Evolutionary conservation across 1,139 yeast genomes (phyloP).

Genomic region (Eremothecium cymbalariae): DNA sequence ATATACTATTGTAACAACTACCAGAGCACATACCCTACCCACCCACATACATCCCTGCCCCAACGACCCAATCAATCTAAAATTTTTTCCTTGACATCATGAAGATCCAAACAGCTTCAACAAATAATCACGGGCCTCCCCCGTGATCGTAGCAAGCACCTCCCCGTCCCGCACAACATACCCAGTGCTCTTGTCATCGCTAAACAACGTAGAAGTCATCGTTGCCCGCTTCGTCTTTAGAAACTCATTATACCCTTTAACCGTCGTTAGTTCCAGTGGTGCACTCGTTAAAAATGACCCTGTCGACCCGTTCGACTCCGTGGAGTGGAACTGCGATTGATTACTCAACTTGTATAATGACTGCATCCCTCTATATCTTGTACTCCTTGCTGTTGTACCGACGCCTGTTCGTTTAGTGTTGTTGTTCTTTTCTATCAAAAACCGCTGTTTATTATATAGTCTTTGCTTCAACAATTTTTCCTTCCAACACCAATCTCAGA

Average conservation of each 20-base stretch:
- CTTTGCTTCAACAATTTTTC: no score
- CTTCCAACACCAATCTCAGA: no score
- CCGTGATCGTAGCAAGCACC: conserved; percentile 33
- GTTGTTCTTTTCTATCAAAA: no score
- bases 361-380: no score
- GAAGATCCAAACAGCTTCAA: conserved; percentile 16
- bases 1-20: no score
- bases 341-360: conserved; percentile 15
- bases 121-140: conserved; percentile 30
- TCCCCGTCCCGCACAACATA: conserved; percentile 30
- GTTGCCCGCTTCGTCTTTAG: conserved; percentile 20
- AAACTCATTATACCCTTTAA: conserved; percentile 33
- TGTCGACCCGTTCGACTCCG: conserved; percentile 26
- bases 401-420: no score
- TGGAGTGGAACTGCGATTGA: conserved; percentile 12
- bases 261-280: conserved; percentile 35
- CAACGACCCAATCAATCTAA: no score
- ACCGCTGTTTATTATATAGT: no score
- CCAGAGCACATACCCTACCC: no score
- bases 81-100: neutral
- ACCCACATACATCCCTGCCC: no score
- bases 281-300: conserved; percentile 28
- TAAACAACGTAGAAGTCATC: conserved; percentile 27
- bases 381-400: no score
- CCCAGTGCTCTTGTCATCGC: conserved; percentile 28